phyloP scores from a whole-genome alignment of 352 stramenopile species.

The Phytophthora citricola region DNA sequence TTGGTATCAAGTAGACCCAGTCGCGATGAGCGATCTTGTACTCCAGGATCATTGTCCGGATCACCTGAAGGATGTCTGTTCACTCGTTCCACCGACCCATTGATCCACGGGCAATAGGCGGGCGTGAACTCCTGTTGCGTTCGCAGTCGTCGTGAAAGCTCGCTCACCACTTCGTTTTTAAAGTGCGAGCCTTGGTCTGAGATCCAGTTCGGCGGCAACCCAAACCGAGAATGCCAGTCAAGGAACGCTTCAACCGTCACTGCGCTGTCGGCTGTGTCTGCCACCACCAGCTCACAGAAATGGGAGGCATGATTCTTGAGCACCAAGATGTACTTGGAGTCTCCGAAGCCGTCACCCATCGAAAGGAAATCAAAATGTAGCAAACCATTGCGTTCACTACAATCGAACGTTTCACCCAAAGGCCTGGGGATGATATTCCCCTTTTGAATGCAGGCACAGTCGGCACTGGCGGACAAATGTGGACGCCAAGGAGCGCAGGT shows the following conservation, averaged over 20 bases:
- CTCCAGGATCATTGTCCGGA: conserved; percentile 5
- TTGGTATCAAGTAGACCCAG: conserved; percentile 31
- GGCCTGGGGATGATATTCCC: background rate
- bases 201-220: conserved; percentile 26
- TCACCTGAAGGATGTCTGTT: too few species aligned
- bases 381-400: background rate
- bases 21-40: conserved; percentile 24
- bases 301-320: background rate
- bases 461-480: conserved; percentile 4
- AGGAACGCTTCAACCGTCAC: conserved; percentile 20
- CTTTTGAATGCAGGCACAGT: conserved; percentile 7
- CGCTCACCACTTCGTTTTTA: conserved; percentile 30
- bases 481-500: too few species aligned
- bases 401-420: background rate
- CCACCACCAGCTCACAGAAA: background rate
- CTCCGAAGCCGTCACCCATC: background rate
- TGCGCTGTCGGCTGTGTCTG: background rate
- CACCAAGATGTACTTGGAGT: background rate
- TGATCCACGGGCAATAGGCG: conserved; percentile 41
- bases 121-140: conserved; percentile 14
- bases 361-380: background rate
- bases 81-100: conserved; percentile 33
- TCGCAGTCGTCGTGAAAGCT: conserved; percentile 19
- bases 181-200: conserved; percentile 34
- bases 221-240: conserved; percentile 30